A percentile compares a stretch with the other conserved stretches of the same genome.
Conservation (phyloP, 1,139 yeast species). For the Magnusiomyces fungicola region DNA sequence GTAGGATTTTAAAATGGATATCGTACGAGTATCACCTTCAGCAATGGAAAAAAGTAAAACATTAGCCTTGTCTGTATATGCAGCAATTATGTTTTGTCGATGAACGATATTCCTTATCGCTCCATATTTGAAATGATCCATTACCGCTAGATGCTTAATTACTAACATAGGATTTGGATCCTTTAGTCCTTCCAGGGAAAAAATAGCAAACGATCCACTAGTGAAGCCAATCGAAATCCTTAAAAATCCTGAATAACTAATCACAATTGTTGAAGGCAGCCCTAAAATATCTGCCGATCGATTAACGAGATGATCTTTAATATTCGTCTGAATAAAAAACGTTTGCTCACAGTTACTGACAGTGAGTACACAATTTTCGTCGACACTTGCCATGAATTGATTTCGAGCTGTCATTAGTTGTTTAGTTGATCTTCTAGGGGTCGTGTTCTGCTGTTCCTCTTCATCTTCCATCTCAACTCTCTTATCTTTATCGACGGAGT, state of each 20-base stretch:
- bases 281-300: constrained; percentile 1
- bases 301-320: constrained; percentile 6
- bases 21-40: constrained; percentile 12
- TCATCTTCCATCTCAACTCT: background rate
- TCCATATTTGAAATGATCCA: constrained; percentile 9
- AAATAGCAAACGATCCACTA: constrained; percentile 13
- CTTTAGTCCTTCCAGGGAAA: constrained; percentile 11
- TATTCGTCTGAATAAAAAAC: background rate
- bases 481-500: too few relatives aligned
- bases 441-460: background rate
- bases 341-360: constrained; percentile 8
- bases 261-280: constrained; percentile 8
- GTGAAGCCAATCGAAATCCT: constrained; percentile 13
- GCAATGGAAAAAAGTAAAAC: constrained; percentile 12
- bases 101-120: constrained; percentile 14
- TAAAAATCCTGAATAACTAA: constrained; percentile 12
- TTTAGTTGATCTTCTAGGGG: background rate
- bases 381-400: constrained; percentile 9
- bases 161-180: background rate
- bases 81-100: constrained; percentile 13
- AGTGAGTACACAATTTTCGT: constrained; percentile 2
- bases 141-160: constrained; percentile 9
- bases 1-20: constrained; percentile 13
- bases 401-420: constrained; percentile 12
- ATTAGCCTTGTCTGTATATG: constrained; percentile 13